phyloP scores from a whole-genome alignment of 2,329 filamentous ascomycete species.

The Talaromyces piceae region DNA sequence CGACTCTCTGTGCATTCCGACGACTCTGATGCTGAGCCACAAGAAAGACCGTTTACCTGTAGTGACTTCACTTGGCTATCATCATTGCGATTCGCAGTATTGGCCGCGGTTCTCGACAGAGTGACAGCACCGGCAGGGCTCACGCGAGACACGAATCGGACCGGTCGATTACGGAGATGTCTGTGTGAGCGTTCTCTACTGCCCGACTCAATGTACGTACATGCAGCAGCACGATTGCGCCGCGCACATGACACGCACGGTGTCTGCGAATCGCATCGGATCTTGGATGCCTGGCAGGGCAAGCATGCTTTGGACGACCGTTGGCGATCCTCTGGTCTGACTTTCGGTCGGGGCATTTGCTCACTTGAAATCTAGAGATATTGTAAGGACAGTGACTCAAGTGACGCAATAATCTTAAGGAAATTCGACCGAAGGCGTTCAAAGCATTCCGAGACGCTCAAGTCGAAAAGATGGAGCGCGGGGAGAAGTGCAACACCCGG shows the following conservation, averaged over 20 bases:
- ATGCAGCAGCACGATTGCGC: slow-evolving; percentile 36
- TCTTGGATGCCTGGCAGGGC: slow-evolving; percentile 44
- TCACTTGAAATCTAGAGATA: neutral
- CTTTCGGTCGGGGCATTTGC: slow-evolving; percentile 47
- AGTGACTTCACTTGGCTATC: neutral
- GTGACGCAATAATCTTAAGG: neutral
- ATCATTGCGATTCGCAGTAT: neutral
- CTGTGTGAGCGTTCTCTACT: slow-evolving; percentile 13
- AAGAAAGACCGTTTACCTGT: neutral
- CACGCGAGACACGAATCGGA: slow-evolving; percentile 3
- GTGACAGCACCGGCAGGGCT: neutral
- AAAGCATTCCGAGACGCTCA: too few relatives aligned
- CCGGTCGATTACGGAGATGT: slow-evolving; percentile 9
- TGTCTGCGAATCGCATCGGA: slow-evolving; percentile 43
- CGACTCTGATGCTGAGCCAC: slow-evolving; percentile 1
- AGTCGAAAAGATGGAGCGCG: neutral
- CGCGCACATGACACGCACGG: slow-evolving; percentile 44
- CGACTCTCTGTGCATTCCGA: slow-evolving; percentile 9
- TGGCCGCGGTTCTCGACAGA: neutral
- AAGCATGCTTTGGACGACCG: slow-evolving; percentile 45
- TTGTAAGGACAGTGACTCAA: neutral
- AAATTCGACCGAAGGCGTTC: neutral
- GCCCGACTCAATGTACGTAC: slow-evolving; percentile 26
- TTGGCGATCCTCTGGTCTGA: slow-evolving; percentile 43
- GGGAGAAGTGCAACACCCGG: neutral